These are phyloP conservation scores for Malus sieversii DNA, from an alignment of 306 rosid species.

Conservation along the genomic window DNA sequence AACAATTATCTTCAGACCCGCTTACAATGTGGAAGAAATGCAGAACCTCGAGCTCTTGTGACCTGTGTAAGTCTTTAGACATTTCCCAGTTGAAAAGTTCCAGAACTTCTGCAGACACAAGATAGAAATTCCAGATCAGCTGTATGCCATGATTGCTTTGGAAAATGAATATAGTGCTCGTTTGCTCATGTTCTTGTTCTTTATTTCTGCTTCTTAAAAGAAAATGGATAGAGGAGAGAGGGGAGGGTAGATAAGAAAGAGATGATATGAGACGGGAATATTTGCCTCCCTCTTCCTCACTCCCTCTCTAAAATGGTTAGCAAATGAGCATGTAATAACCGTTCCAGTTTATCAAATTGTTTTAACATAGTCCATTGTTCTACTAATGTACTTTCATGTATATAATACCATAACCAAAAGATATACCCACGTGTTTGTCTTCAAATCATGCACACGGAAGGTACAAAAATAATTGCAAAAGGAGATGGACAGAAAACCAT, in stretches of 20 bases:
- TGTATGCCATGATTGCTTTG: background rate
- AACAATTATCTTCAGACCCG: conserved; percentile 81
- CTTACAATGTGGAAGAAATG: conserved; percentile 74
- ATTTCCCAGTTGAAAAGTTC: conserved; percentile 88
- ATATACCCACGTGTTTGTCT: background rate
- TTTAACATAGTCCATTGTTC: background rate
- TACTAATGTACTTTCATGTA: background rate
- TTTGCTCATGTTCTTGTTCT: background rate
- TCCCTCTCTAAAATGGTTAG: background rate
- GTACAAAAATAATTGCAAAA: background rate
- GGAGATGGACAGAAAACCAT: background rate
- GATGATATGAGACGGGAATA: too few species aligned
- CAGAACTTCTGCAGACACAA: conserved; percentile 65
- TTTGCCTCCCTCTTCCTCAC: too few species aligned
- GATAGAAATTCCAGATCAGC: conserved; percentile 1
- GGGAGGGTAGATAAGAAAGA: background rate
- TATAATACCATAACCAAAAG: background rate
- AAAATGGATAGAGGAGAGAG: background rate
- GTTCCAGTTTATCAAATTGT: background rate
- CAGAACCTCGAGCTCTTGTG: conserved; percentile 84
- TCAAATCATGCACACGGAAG: background rate
- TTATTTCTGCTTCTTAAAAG: background rate
- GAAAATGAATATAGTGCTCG: background rate
- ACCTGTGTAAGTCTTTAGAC: conserved; percentile 78
- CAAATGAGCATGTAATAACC: background rate